phyloP scores from a whole-genome alignment of 306 rosid genomes.

The Mimosa bimucronata region DNA sequence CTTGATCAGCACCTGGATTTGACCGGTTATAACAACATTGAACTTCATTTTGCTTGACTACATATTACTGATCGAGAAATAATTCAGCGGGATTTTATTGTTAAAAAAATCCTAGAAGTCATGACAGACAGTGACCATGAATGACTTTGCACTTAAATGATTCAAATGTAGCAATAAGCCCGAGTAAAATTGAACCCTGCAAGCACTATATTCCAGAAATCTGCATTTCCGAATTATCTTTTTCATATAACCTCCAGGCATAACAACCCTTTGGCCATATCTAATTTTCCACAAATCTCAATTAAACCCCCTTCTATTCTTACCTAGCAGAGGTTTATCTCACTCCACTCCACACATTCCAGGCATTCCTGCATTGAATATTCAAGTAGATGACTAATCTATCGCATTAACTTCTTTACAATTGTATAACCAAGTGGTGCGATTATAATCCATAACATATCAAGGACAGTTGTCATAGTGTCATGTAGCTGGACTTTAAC shows the following conservation, averaged over 20 bases:
- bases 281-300: conserved; percentile 20
- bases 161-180: neutral
- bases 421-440: conserved; percentile 7
- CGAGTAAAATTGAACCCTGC: conserved; percentile 15
- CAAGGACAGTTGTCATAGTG: neutral
- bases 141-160: neutral
- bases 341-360: conserved; percentile 13
- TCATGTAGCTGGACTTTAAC: conserved; percentile 11
- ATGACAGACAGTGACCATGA: neutral
- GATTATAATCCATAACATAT: neutral
- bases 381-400: conserved; percentile 10
- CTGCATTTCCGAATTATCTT: conserved; percentile 8
- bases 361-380: conserved; percentile 5
- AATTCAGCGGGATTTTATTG: neutral
- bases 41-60: conserved; percentile 1
- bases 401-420: conserved; percentile 15
- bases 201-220: conserved; percentile 31
- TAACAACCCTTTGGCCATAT: neutral
- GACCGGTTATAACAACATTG: conserved; percentile 28
- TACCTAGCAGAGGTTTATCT: conserved; percentile 29
- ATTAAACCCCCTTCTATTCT: neutral
- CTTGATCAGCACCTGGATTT: conserved; percentile 25
- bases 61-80: conserved; percentile 5
- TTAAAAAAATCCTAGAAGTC: neutral
- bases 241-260: conserved; percentile 3